Percentiles rank a stretch among this genome's conserved stretches.
phyloP scores from a whole-genome alignment of 2,329 filamentous ascomycete species.

The Calonectria montana region DNA sequence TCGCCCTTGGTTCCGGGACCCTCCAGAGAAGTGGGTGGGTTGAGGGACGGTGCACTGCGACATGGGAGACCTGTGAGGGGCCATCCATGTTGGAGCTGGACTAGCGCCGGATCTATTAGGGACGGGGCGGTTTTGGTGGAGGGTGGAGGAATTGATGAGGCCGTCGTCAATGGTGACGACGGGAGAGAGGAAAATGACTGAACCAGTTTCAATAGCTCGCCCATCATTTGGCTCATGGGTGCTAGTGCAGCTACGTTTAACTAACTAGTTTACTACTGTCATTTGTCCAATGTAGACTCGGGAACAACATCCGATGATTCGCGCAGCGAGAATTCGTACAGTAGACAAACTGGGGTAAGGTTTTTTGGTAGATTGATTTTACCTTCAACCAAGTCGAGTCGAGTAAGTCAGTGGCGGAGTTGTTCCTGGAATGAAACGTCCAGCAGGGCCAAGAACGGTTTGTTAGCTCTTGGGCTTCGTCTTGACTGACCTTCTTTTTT shows the following conservation, averaged over 20 bases:
- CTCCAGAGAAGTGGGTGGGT: slow-evolving; percentile 26
- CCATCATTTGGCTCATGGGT: neutral
- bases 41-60: slow-evolving; percentile 15
- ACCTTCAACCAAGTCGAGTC: neutral
- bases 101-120: slow-evolving; percentile 32
- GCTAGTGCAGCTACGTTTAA: neutral
- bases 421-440: slow-evolving; percentile 11
- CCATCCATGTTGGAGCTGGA: slow-evolving; percentile 25
- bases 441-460: neutral
- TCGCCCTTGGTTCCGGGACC: slow-evolving; percentile 13
- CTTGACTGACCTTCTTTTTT: neutral
- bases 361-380: slow-evolving; percentile 5
- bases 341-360: neutral
- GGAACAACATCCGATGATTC: slow-evolving; percentile 18
- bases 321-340: neutral
- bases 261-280: neutral
- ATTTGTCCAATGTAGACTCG: neutral
- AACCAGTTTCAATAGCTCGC: slow-evolving; percentile 6
- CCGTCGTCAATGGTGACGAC: slow-evolving; percentile 19
- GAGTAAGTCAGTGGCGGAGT: neutral
- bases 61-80: slow-evolving; percentile 25
- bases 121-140: slow-evolving; percentile 4
- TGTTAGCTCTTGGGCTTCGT: neutral
- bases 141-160: slow-evolving; percentile 12
- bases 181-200: neutral